phyloP scores from a whole-genome alignment of 148 eudicot species.

The Silene latifolia region DNA sequence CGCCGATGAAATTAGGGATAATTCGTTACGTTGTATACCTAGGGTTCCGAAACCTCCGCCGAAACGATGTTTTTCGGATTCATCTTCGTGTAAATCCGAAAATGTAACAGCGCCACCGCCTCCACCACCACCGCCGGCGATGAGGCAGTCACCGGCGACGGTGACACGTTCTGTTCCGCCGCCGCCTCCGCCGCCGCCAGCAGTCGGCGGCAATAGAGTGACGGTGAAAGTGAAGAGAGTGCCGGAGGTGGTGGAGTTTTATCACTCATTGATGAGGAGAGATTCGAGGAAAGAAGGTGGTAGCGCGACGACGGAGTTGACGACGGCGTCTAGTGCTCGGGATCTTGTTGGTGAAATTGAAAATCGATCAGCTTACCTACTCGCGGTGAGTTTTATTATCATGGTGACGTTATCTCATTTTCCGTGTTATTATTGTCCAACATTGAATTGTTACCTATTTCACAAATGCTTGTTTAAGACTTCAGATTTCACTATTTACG shows the following conservation, averaged over 20 bases:
- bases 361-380: slow-evolving; percentile 71
- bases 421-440: neutral
- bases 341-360: slow-evolving; percentile 91
- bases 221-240: slow-evolving; percentile 76
- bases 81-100: slow-evolving; percentile 24
- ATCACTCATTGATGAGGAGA: slow-evolving; percentile 84
- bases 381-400: slow-evolving; percentile 48
- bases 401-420: neutral
- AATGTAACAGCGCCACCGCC: slow-evolving; percentile 23
- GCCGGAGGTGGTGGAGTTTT: slow-evolving; percentile 94
- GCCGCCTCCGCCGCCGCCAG: slow-evolving; percentile 61
- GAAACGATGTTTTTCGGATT: slow-evolving; percentile 29
- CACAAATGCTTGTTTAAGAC: too few species aligned
- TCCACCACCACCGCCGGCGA: slow-evolving; percentile 22
- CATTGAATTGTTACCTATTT: too few species aligned
- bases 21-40: slow-evolving; percentile 42
- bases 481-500: too few species aligned
- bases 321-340: slow-evolving; percentile 51
- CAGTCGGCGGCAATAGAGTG: slow-evolving; percentile 23
- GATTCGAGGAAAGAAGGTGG: slow-evolving; percentile 71
- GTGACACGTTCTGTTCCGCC: slow-evolving; percentile 19
- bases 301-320: slow-evolving; percentile 32
- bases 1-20: slow-evolving; percentile 39
- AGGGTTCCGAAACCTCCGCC: slow-evolving; percentile 94
- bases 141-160: neutral